phyloP scores from a whole-genome alignment of 805 yeast species.

The Metschnikowia continentalis region DNA sequence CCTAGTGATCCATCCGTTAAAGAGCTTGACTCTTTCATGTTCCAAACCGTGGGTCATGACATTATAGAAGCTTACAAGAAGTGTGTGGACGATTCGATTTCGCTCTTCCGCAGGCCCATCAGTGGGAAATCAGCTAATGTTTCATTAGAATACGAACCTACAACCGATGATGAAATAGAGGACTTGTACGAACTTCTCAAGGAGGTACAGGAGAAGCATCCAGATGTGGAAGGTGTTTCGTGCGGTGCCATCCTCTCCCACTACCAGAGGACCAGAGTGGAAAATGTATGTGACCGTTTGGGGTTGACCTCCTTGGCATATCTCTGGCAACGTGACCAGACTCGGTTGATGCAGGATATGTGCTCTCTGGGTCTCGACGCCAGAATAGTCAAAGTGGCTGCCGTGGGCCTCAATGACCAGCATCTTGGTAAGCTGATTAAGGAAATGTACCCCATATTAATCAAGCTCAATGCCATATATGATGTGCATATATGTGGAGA shows the following conservation, averaged over 20 bases:
- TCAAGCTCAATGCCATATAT: constrained; percentile 54
- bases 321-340: constrained; percentile 88
- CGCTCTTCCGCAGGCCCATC: constrained; percentile 69
- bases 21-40: constrained; percentile 94
- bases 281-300: constrained; percentile 75
- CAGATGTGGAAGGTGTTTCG: constrained; percentile 79
- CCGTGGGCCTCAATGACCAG: constrained; percentile 65
- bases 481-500: constrained; percentile 97
- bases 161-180: constrained; percentile 81
- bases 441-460: constrained; percentile 56
- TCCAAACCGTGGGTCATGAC: constrained; percentile 94
- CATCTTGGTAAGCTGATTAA: constrained; percentile 69
- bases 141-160: constrained; percentile 61
- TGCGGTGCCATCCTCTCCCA: constrained; percentile 95
- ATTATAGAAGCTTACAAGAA: constrained; percentile 59
- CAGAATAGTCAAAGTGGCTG: constrained; percentile 86
- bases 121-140: constrained; percentile 60
- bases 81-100: constrained; percentile 60
- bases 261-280: constrained; percentile 94
- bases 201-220: constrained; percentile 48
- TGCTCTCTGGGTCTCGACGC: constrained; percentile 67
- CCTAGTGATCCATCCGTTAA: constrained; percentile 44
- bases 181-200: constrained; percentile 59
- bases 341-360: constrained; percentile 79
- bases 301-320: constrained; percentile 68